Evolutionary conservation across 78 protist species (phyloP), one percentile per base, ranked within the genome.

Genomic region (Isochrysis galbana): DNA sequence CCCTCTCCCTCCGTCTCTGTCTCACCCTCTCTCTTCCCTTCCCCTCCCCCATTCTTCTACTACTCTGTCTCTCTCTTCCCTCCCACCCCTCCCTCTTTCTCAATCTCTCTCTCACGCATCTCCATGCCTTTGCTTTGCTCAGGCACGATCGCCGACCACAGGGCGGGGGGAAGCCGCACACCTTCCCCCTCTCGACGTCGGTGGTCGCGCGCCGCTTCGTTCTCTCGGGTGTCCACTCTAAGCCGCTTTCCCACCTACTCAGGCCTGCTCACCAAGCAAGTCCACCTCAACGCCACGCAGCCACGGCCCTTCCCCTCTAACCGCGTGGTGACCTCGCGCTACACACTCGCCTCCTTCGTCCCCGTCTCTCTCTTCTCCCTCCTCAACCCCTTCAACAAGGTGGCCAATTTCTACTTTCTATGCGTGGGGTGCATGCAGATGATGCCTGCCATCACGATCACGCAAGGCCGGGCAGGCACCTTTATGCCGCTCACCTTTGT

Each of bases 381-480:
- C 14, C 29, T 78, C 36, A 14, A 78, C 42, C 86, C 45, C 19
- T 11, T 78, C 48, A 10, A 39, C 48, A 2, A 17, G 34, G 10
- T 78, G 21, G 86, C 86, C 34, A 78, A 41, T 46, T 41, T 78
- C 47, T 78, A 78, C 86, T 78, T 78, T 7, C 48, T 78, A 29
- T 26, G 36, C 42, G 48, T 78, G 38, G 86, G 86, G 34, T 1
- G 19, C 23, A 1, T 78, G 23, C 86, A 78, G n/a, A n/a, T n/a
- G 39, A 17, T 72, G 32, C 82, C 82, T 23, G 36, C 82, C 82
- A 34, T 72, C 11, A 61, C 74, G 5, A 61, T 61, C 74, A 61
- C 74, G 38, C 36, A 61, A 10, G 74, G 74, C 29, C 74, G 23
- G 36, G 74, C 74, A 11, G 74, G 74, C 74, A 61, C 74, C 74